Evolutionary conservation across 208 protist species (phyloP), one percentile per base, ranked within the genome.

Genomic region (Acanthamoeba royreba): DNA sequence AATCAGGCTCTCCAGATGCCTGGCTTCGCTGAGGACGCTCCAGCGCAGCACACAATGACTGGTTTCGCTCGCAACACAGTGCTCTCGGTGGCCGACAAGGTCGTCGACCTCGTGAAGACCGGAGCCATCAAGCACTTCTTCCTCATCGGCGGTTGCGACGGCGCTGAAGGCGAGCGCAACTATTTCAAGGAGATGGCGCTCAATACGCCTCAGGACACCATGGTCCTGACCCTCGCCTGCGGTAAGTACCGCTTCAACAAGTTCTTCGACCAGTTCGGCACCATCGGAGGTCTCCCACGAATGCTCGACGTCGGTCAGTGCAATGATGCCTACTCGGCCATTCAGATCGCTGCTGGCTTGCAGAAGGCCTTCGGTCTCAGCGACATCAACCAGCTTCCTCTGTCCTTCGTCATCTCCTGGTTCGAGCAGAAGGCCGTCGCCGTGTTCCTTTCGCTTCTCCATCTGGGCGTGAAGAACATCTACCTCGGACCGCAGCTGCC

Each of bases 391-490:
- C 46, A 95, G 69, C 79, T 96, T 38, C 97, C 97, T 11, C 42
- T 98, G 19, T 96, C 94, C 7, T 88, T 98, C 38, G 95, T 88
- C 45, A 46, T 98, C n/a, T 97, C 95, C 19, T 98, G 98, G 98
- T 98, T 98, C 91, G 98, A 98, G 90, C 98, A 98, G 93, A 98
- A 98, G 95, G 98, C 97, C 33, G 94, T 98, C 47, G 94, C 94
- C 53, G 92, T 98, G 42, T 79, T 98, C 47, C 89, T 98, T 5
- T 94, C 97, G 35, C 49, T 98, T 17, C 93, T 98, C 4, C 25
- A 61, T 42, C 92, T 88, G 33, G 33, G 96, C 69, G 43, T 98
- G 35, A 94, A 97, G 42, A 97, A 97, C 79, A 98, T 98, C 63
- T 81, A 94, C 38, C 28, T 98, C 22, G 98, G 98, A 4, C 98